phyloP scores from a whole-genome alignment of 2,329 filamentous ascomycete species.

The Monilinia polystroma region DNA sequence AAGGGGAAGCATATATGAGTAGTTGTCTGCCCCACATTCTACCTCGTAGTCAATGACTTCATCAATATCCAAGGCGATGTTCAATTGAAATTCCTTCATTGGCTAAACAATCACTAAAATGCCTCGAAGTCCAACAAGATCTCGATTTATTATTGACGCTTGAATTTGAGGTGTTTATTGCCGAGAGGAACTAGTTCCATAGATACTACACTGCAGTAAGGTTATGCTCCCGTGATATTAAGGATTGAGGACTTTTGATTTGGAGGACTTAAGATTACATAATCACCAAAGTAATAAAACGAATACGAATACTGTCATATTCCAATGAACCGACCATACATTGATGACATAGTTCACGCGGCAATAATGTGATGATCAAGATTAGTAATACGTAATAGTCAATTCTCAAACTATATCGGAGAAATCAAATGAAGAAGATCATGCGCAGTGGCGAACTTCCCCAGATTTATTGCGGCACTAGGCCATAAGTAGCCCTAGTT shows the following conservation, averaged over 20 bases:
- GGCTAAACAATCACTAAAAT: background rate
- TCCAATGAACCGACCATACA: no score
- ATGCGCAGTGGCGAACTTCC: background rate
- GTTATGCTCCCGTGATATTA: background rate
- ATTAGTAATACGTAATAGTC: no score
- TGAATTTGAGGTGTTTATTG: background rate
- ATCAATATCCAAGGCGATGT: background rate
- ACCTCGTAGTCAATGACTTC: conserved; percentile 7
- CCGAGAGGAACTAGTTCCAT: background rate
- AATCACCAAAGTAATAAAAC: background rate
- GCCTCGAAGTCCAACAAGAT: background rate
- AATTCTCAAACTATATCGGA: no score
- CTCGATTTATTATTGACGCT: background rate
- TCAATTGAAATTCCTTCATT: conserved; percentile 7
- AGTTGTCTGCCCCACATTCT: background rate
- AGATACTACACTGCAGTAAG: no score
- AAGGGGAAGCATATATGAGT: background rate
- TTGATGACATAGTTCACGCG: no score
- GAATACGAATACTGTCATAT: no score
- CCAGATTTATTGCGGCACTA: background rate
- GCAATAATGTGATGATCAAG: no score
- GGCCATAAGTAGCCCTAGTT: no score
- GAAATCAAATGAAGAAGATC: no score
- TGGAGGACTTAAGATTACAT: background rate
- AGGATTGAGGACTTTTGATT: conserved; percentile 14